Conservation (phyloP, 805 yeast genomes). For the Kazachstania africana region DNA sequence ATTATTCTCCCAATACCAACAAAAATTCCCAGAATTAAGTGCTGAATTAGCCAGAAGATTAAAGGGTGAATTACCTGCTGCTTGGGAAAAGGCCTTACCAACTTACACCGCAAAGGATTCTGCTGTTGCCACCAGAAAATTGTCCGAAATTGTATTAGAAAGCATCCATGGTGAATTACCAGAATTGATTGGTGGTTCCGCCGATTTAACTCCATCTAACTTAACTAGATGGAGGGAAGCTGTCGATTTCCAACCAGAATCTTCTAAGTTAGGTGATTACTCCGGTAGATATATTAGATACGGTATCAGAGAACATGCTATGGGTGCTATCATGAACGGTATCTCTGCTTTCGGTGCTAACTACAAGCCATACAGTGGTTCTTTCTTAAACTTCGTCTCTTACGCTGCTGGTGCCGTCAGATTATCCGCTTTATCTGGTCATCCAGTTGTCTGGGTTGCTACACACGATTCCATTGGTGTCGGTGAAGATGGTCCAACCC, state of each 20-base stretch:
- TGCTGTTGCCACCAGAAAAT: constrained; percentile 88
- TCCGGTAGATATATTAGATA: constrained; percentile 89
- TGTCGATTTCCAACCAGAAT: constrained; percentile 85
- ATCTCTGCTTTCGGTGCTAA: constrained; percentile 81
- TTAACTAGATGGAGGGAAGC: constrained; percentile 80
- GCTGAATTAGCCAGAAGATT: constrained; percentile 74
- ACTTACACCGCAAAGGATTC: constrained; percentile 64
- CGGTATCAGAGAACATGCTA: constrained; percentile 98
- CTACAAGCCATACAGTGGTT: constrained; percentile 89
- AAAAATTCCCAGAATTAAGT: constrained; percentile 67
- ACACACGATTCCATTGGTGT: constrained; percentile 85
- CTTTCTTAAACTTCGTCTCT: constrained; percentile 88
- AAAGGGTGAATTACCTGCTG: constrained; percentile 63
- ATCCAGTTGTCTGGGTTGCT: constrained; percentile 79
- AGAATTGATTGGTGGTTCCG: constrained; percentile 94
- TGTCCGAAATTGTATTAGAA: constrained; percentile 70
- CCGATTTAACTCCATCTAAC: constrained; percentile 95
- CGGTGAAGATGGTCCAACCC: constrained; percentile 92
- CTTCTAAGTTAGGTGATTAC: constrained; percentile 70
- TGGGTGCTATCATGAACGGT: constrained; percentile 99
- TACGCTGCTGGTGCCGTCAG: constrained; percentile 83
- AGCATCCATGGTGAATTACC: constrained; percentile 56
- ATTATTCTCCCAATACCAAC: constrained; percentile 46
- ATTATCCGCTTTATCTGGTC: constrained; percentile 72
- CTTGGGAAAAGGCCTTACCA: constrained; percentile 74